phyloP scores from a whole-genome alignment of 148 eudicot genomes.

The Chenopodium formosanum region DNA sequence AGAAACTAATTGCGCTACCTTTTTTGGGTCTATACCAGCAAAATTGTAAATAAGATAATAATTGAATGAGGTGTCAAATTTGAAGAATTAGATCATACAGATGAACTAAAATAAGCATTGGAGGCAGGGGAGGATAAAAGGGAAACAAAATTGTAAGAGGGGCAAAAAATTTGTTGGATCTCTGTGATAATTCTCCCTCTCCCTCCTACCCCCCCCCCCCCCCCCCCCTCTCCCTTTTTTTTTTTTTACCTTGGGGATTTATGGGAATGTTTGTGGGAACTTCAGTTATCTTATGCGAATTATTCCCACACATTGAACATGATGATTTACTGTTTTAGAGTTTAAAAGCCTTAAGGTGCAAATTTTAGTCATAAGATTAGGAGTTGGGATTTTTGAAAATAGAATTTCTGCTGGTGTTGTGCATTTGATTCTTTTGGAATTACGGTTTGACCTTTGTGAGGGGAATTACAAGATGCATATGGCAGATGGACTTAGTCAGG shows the following conservation, averaged over 20 bases:
- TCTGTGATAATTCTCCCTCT: background rate
- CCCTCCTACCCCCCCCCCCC: no score
- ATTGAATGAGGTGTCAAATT: background rate
- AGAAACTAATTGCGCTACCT: background rate
- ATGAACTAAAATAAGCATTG: background rate
- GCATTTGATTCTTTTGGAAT: background rate
- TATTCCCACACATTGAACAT: background rate
- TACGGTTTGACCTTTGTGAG: background rate
- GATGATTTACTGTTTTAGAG: background rate
- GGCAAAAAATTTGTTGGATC: background rate
- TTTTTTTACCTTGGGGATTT: no score
- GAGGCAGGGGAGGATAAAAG: background rate
- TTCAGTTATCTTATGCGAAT: background rate
- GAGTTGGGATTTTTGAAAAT: background rate
- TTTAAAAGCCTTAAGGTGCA: background rate
- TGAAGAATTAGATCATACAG: background rate
- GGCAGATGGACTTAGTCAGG: background rate
- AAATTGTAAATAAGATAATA: background rate
- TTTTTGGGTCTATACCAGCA: background rate
- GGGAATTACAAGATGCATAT: background rate
- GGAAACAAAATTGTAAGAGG: background rate
- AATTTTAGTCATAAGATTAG: background rate
- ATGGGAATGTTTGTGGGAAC: no score
- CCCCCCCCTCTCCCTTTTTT: no score
- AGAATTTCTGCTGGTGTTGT: background rate